These are phyloP conservation scores for Pseudoperonospora humuli DNA, from an alignment of 352 stramenopile genomes.

Conservation along the genomic window DNA sequence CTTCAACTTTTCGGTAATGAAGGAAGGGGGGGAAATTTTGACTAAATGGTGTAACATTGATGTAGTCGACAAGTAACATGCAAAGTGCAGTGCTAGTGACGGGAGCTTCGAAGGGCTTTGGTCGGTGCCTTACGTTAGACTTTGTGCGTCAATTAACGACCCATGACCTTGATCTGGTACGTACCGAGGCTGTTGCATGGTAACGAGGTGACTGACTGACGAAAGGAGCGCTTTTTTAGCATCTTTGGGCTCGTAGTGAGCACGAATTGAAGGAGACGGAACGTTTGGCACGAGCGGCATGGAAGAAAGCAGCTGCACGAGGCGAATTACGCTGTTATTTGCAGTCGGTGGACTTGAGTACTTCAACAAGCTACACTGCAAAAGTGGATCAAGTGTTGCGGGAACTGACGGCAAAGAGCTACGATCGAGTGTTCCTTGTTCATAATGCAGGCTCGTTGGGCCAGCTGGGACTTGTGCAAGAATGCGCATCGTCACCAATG, in stretches of 20 bases:
- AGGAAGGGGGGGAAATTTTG: too few species aligned
- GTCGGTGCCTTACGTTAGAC: slow-evolving; percentile 63
- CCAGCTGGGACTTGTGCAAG: slow-evolving; percentile 46
- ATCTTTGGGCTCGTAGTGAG: slow-evolving; percentile 48
- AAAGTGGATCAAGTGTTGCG: slow-evolving; percentile 35
- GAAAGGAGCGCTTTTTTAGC: too few species aligned
- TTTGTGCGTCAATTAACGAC: slow-evolving; percentile 37
- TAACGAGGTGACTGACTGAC: too few species aligned
- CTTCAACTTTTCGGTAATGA: too few species aligned
- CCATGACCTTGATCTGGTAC: slow-evolving; percentile 47
- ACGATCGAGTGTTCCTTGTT: slow-evolving; percentile 49
- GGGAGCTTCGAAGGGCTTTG: slow-evolving; percentile 80
- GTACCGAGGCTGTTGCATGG: neutral
- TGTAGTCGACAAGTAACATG: neutral
- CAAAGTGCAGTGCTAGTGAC: slow-evolving; percentile 59
- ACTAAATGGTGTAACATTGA: too few species aligned
- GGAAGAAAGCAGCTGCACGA: slow-evolving; percentile 5
- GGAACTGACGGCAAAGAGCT: slow-evolving; percentile 27
- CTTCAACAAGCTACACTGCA: slow-evolving; percentile 32
- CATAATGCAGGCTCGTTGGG: slow-evolving; percentile 84
- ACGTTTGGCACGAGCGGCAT: slow-evolving; percentile 26
- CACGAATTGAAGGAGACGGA: slow-evolving; percentile 51
- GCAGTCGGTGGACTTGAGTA: slow-evolving; percentile 38
- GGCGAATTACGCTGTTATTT: slow-evolving; percentile 28
- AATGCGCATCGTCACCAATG: slow-evolving; percentile 31